Evolutionary conservation across 2,329 filamentous ascomycete species (phyloP), one percentile per base, ranked within the genome.

Genomic region (Stagonosporopsis cucurbitacearum): DNA sequence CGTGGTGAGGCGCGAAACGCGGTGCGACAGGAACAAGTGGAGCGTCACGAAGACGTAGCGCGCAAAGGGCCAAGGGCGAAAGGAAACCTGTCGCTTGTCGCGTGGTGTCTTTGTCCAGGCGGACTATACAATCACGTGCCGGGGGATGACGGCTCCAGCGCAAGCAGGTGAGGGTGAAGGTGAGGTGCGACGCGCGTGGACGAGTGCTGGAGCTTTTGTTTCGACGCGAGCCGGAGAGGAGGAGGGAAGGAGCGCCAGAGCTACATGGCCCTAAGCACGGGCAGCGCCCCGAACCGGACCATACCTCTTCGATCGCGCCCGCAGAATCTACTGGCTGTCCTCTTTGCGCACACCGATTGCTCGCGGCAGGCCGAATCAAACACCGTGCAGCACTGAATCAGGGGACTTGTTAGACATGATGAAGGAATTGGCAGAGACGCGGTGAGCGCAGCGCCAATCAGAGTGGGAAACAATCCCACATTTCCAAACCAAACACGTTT

Each of bases 1-100:
- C 49, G 39, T 50, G 53, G 40, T 39, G 63, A 59, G 57, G 70
- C 64, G 70, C 70, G 65, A 67, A 69, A 68, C 58, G 52, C 41
- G 46, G 28, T 42, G 53, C 39, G 41, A 33, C 46, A 20, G 53
- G 42, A 48, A 48, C 20, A 42, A 28, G 40, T 52, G 28, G 32
- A 43, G 56, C 54, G 57, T 53, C 48, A 57, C 40, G 41, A 52
- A 54, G 54, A 49, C 42, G 41, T 57, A 53, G 41, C 32, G 54
- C 60, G 53, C 39, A 35, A 44, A 39, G 33, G 39, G 40, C 45
- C 20, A 32, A 36, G 44, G 37, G 35, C 26, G 26, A 23, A 33
- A 48, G 36, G 33, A 39, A 45, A 35, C 41, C 36, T 50, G 54
- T 51, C 48, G 54, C 54, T 17, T 36, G 30, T n/a, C 28, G 54